Evolutionary conservation across 352 stramenopile genomes (phyloP), one percentile per base, ranked within the genome.

Genomic region (Phytophthora tentaculata): DNA sequence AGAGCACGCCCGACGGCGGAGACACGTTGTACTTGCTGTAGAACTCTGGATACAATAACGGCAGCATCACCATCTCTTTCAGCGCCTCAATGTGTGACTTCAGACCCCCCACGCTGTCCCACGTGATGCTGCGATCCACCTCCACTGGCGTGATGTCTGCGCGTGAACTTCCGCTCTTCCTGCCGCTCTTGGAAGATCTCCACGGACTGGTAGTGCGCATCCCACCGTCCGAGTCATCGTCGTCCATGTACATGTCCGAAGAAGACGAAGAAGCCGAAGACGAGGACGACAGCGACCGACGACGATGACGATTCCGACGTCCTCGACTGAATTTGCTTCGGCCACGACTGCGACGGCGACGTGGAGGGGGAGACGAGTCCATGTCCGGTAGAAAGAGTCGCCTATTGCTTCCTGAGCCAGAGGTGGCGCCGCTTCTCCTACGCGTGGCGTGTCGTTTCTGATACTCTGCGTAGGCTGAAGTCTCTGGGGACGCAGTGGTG

Each of bases 41-140:
- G 60, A 97, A 93, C 68, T 98, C 92, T 0, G 94, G 94, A 60
- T 98, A 98, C 28, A 98, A 56, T 48, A 98, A 64, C 8, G 94
- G 94, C 14, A 98, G 80, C 79, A 98, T 85, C 10, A 98, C 89
- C 94, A 98, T 98, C 77, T 98, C 94, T 67, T 98, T 97, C 58
- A 98, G 77, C 23, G 90, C 84, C 51, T 92, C 78, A 28, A 98
- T 93, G 60, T 98, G 93, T 19, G 80, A 77, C 39, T 87, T 79
- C 13, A 97, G 69, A 0, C 92, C 92, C 2, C 92, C 92, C 14
- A 97, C 78, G 41, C 78, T 94, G 19, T 93, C 85, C 90, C 90
- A 97, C 4, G 77, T 95, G 45, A 97, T 83, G 39, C 77, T 91
- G 32, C 72, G 59, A 56, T 97, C 89, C 8, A 97, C 78, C 73